Evolutionary conservation across 495 filamentous ascomycete genomes (phyloP).

Genomic region (Choiromyces venosus): DNA sequence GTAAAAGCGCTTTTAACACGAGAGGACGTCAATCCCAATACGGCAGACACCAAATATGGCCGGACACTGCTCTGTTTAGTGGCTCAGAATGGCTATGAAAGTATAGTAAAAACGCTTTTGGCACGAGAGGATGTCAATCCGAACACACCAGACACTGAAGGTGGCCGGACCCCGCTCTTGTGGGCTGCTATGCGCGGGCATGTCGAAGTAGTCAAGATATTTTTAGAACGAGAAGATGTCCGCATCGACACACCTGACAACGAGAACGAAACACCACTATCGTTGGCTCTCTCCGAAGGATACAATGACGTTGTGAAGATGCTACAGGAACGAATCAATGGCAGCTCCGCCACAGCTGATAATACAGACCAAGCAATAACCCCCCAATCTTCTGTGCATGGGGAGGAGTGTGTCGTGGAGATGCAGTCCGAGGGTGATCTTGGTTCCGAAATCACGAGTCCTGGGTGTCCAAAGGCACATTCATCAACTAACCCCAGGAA

Average conservation of each 20-base stretch:
- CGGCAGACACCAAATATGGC: conserved; percentile 8
- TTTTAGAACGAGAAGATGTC: conserved; percentile 10
- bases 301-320: neutral
- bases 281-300: neutral
- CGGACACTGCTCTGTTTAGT: conserved; percentile 43
- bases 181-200: too few species aligned
- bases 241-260: conserved; percentile 9
- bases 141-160: conserved; percentile 14
- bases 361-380: neutral
- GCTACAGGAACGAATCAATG: neutral
- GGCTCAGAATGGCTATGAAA: conserved; percentile 43
- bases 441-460: too few species aligned
- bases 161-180: too few species aligned
- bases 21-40: conserved; percentile 13
- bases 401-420: neutral
- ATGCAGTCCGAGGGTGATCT: neutral
- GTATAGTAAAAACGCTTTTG: conserved; percentile 34
- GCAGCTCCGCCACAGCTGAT: neutral
- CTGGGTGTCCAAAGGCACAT: too few species aligned
- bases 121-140: conserved; percentile 6
- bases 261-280: conserved; percentile 34
- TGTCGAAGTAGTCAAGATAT: conserved; percentile 40
- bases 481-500: too few species aligned
- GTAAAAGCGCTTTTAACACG: conserved; percentile 18
- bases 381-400: too few species aligned